Conservation (phyloP, 192 early-diverging fungal species). For the Coemansia javaensis region DNA sequence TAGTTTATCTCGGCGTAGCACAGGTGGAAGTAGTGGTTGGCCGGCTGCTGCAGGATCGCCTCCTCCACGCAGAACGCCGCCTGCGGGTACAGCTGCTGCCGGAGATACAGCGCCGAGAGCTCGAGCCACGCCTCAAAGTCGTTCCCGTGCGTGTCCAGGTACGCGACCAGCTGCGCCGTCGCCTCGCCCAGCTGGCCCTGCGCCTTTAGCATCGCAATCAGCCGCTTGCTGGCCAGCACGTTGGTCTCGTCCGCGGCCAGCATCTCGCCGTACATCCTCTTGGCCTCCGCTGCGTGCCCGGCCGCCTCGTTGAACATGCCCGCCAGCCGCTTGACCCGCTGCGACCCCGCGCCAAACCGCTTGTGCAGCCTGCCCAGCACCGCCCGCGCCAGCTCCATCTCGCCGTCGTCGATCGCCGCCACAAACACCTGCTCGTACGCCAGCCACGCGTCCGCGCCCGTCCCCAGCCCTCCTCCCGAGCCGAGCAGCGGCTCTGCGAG, state of each 20-base stretch:
- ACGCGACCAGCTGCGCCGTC: conserved; percentile 64
- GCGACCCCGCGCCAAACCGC: conserved; percentile 59
- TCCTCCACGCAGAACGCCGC: conserved; percentile 92
- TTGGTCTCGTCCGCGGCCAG: conserved; percentile 75
- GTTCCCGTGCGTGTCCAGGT: conserved; percentile 77
- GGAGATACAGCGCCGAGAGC: conserved; percentile 70
- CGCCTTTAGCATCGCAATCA: conserved; percentile 67
- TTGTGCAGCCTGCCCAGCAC: conserved; percentile 58
- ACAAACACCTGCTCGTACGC: conserved; percentile 79
- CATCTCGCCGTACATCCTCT: conserved; percentile 67
- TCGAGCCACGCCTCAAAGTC: conserved; percentile 91
- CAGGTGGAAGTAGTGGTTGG: conserved; percentile 78
- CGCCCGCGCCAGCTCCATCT: conserved; percentile 58
- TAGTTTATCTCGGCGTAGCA: conserved; percentile 88
- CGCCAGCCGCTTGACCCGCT: conserved; percentile 65
- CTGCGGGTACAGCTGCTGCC: conserved; percentile 66
- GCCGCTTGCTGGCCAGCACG: conserved; percentile 69
- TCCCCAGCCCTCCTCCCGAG: conserved; percentile 8
- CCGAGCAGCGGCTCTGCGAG: conserved; percentile 37
- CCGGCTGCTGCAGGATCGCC: conserved; percentile 79
- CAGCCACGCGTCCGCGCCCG: conserved; percentile 52
- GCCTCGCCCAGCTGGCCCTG: conserved; percentile 65
- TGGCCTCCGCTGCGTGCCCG: conserved; percentile 66
- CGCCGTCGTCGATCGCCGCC: conserved; percentile 73
- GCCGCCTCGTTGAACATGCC: conserved; percentile 78